Evolutionary conservation across 768 basidiomycete species (phyloP), one percentile per base, ranked within the genome.

Genomic region (Macrocybe gigantea): DNA sequence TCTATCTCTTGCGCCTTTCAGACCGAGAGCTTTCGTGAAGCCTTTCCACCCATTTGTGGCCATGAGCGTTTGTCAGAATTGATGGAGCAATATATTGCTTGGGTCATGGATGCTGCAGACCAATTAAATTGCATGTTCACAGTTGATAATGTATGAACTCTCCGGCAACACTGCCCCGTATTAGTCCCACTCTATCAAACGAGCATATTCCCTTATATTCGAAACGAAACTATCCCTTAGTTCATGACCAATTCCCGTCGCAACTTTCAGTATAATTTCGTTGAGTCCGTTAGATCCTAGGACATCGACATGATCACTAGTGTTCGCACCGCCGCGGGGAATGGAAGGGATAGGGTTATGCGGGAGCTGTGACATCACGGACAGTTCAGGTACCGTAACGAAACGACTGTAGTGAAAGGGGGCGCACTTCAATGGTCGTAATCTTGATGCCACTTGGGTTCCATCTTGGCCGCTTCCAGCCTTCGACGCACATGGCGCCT

Each of bases 401-500:
- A 1, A 22, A 32, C 13, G 13, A 1, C 7, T 37, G 34, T 8
- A 22, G 7, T 29, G 29, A 35, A 29, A 48, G 10, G 34, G n/a
- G 34, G 54, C 71, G 53, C 56, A 93, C 88, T 79, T 94, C 92
- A 48, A 93, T 81, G 11, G 93, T 95, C 22, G 83, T 80, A 41
- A 97, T 69, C 56, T 81, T 77, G 60, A 96, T 92, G n/a, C 85
- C 77, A 9, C 81, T 86, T 1, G 95, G 95, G 64, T 97, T 98
- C 91, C 92, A 97, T 46, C 83, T 73, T 52, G 76, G 76, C 48
- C 83, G 73, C 64, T 88, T 88, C 95, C 94, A 96, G 6, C 94
- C 95, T 60, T 93, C 91, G 8, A 88, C 84, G 58, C 95, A 97
- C 93, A 98, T 96, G n/a, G 88, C 82, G 11, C 93, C 95, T 45